phyloP scores from a whole-genome alignment of 768 basidiomycete genomes.

The Serendipita indica region DNA sequence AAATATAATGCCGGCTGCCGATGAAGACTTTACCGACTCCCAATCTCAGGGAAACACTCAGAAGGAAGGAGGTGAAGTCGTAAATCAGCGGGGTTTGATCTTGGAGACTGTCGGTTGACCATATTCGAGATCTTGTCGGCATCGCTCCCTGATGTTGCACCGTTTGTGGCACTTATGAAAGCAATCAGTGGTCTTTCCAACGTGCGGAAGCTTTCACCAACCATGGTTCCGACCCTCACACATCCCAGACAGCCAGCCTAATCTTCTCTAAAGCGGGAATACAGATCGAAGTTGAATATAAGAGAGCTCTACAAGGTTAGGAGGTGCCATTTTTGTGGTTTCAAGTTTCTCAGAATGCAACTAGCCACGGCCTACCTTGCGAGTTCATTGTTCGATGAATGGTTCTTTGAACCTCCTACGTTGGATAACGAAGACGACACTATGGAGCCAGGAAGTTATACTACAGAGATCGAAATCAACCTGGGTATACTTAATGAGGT shows the following conservation, averaged over 20 bases:
- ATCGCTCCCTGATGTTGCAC: neutral
- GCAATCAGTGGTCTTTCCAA: neutral
- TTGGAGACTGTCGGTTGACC: no score
- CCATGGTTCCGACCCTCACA: no score
- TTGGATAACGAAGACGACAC: constrained; percentile 21
- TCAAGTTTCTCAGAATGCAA: neutral
- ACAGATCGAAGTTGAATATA: constrained; percentile 5
- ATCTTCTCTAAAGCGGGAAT: neutral
- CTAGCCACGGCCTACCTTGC: constrained; percentile 76
- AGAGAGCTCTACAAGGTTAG: neutral
- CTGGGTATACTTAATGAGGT: constrained; percentile 77
- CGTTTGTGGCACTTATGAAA: constrained; percentile 1
- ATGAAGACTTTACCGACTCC: no score
- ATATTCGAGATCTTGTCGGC: constrained; percentile 5
- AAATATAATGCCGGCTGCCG: no score
- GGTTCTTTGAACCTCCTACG: constrained; percentile 36
- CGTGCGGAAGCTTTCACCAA: neutral
- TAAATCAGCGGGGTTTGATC: no score
- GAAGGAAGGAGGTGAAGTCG: no score
- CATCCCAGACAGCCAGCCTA: neutral
- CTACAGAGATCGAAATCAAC: constrained; percentile 60
- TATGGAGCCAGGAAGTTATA: constrained; percentile 15
- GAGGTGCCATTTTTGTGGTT: neutral
- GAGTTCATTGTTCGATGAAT: constrained; percentile 65
- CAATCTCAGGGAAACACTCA: no score